phyloP scores from a whole-genome alignment of 2,329 filamentous ascomycete species.

The Lecanicillium sp. region DNA sequence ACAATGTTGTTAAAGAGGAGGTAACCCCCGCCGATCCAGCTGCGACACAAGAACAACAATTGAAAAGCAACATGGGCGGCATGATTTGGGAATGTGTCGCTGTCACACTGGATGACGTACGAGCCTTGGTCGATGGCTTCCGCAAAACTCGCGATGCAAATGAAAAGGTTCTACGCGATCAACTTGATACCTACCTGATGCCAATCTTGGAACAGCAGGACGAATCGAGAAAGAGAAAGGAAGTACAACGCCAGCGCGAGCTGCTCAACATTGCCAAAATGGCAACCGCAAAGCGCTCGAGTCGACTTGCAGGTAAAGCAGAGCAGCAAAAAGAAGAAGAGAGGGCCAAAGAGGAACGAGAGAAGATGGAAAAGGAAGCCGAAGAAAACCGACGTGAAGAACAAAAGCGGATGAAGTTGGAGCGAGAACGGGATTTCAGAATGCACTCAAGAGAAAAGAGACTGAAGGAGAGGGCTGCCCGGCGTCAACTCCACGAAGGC shows the following conservation, averaged over 20 bases:
- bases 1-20: neutral
- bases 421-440: slow-evolving; percentile 70
- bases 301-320: slow-evolving; percentile 73
- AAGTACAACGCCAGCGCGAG: slow-evolving; percentile 66
- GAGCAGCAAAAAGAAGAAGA: slow-evolving; percentile 74
- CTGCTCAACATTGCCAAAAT: slow-evolving; percentile 76
- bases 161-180: slow-evolving; percentile 69
- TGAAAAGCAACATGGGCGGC: slow-evolving; percentile 63
- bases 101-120: slow-evolving; percentile 72
- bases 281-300: slow-evolving; percentile 90
- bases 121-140: slow-evolving; percentile 62
- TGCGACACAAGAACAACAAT: slow-evolving; percentile 26
- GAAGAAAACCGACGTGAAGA: slow-evolving; percentile 62
- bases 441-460: slow-evolving; percentile 81
- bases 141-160: slow-evolving; percentile 75
- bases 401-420: slow-evolving; percentile 50
- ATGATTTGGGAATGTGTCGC: slow-evolving; percentile 90
- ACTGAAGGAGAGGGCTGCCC: slow-evolving; percentile 76
- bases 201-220: slow-evolving; percentile 78
- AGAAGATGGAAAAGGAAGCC: slow-evolving; percentile 44
- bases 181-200: slow-evolving; percentile 70
- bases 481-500: slow-evolving; percentile 77
- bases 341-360: slow-evolving; percentile 63
- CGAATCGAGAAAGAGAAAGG: slow-evolving; percentile 66
- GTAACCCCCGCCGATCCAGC: slow-evolving; percentile 20